These are phyloP conservation scores for Cadophora sp. DNA, from an alignment of 2,329 filamentous ascomycete genomes.

Conservation along the genomic window DNA sequence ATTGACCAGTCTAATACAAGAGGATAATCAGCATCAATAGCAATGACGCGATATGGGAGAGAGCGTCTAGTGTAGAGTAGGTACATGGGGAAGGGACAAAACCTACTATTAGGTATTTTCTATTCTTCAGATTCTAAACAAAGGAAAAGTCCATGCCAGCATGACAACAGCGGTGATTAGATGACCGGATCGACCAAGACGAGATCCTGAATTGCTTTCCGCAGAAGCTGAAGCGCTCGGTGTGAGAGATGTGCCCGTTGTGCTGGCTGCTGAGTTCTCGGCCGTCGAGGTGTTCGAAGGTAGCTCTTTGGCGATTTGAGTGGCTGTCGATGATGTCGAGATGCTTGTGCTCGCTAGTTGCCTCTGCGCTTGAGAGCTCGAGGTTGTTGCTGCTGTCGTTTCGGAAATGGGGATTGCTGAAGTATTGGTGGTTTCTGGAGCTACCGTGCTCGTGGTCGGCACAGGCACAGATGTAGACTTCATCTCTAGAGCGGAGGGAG, in stretches of 20 bases:
- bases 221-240: conserved; percentile 4
- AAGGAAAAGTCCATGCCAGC: conserved; percentile 4
- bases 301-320: neutral
- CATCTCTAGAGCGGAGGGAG: neutral
- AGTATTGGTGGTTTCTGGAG: neutral
- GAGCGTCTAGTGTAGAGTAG: neutral
- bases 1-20: neutral
- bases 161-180: neutral
- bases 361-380: neutral
- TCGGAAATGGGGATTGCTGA: neutral
- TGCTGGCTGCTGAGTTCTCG: neutral
- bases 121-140: conserved; percentile 10
- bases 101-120: conserved; percentile 1
- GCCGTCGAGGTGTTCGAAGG: neutral
- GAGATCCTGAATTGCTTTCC: neutral
- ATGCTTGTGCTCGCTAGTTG: neutral
- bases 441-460: neutral
- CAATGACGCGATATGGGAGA: neutral
- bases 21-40: neutral
- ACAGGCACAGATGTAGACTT: neutral
- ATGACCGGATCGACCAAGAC: neutral
- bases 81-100: neutral
- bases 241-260: neutral
- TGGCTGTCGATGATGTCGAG: neutral
- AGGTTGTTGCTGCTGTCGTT: neutral